Percentiles rank a stretch among this genome's conserved stretches.
These are phyloP conservation scores for Mycosphaerella arachidis DNA, from an alignment of 2,329 filamentous ascomycete species.

Conservation along the genomic window DNA sequence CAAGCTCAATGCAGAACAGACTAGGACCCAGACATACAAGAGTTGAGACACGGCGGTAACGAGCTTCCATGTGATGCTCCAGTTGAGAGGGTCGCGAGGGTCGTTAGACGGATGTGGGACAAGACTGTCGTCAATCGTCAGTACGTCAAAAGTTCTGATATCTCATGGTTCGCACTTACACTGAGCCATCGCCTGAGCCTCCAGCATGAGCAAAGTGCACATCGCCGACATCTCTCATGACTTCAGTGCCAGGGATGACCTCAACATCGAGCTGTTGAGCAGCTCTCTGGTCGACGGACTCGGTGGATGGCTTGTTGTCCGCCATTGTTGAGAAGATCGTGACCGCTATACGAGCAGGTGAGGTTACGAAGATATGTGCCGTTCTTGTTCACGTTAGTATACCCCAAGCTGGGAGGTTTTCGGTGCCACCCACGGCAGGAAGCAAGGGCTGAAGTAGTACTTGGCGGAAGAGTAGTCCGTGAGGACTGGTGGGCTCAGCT, in stretches of 20 bases:
- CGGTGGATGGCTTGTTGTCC: neutral
- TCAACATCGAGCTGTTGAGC: constrained; percentile 25
- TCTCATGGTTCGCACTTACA: constrained; percentile 17
- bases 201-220: constrained; percentile 27
- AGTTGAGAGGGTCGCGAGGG: constrained; percentile 28
- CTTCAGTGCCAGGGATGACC: constrained; percentile 29
- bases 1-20: constrained; percentile 41
- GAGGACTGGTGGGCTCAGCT: neutral
- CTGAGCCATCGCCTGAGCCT: constrained; percentile 23
- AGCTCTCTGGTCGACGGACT: constrained; percentile 13
- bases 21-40: constrained; percentile 41
- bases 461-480: neutral
- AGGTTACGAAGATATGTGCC: neutral
- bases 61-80: constrained; percentile 28
- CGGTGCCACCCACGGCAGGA: constrained; percentile 2
- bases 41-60: constrained; percentile 37
- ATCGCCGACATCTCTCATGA: constrained; percentile 28
- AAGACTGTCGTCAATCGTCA: constrained; percentile 17
- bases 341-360: neutral
- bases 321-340: constrained; percentile 4
- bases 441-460: neutral
- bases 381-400: no score
- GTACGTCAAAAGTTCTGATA: neutral
- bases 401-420: neutral
- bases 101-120: constrained; percentile 27